These are phyloP conservation scores for Globisporangium barbulae DNA, from an alignment of 352 stramenopile species.

Conservation along the genomic window DNA sequence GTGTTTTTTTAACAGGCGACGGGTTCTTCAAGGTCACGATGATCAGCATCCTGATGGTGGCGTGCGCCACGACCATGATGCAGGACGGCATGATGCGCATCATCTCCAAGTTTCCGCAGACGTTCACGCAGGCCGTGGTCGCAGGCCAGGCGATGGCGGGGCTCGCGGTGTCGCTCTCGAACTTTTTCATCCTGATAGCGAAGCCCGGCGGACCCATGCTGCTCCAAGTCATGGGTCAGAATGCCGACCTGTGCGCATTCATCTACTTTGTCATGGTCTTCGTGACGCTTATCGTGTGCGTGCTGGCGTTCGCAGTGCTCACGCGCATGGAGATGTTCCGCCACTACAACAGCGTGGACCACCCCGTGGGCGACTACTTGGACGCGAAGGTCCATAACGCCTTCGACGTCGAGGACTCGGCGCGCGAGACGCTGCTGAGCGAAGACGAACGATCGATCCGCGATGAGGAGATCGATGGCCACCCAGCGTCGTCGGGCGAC, in stretches of 20 bases:
- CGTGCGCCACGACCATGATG: conserved; percentile 67
- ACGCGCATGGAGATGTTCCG: conserved; percentile 64
- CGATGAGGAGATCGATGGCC: conserved; percentile 10
- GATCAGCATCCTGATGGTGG: conserved; percentile 66
- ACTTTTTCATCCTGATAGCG: conserved; percentile 61
- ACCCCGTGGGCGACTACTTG: conserved; percentile 24
- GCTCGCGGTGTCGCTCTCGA: conserved; percentile 66
- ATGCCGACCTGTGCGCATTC: conserved; percentile 65
- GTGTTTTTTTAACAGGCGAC: conserved; percentile 17
- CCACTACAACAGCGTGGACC: conserved; percentile 58
- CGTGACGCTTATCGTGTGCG: conserved; percentile 51
- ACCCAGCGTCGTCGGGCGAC: neutral
- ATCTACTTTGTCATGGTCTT: conserved; percentile 81
- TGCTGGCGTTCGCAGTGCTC: conserved; percentile 51
- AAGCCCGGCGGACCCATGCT: conserved; percentile 19
- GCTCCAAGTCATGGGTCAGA: conserved; percentile 21
- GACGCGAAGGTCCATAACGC: conserved; percentile 12
- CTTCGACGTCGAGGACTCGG: conserved; percentile 20
- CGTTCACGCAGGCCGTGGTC: conserved; percentile 76
- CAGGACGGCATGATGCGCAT: conserved; percentile 80
- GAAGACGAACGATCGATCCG: conserved; percentile 15
- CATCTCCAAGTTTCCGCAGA: conserved; percentile 65
- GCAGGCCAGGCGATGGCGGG: conserved; percentile 75
- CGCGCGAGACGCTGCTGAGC: conserved; percentile 35
- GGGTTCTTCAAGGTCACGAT: conserved; percentile 80